Evolutionary conservation across 208 protist species (phyloP).

Genomic region (Angomonas desouzai): DNA sequence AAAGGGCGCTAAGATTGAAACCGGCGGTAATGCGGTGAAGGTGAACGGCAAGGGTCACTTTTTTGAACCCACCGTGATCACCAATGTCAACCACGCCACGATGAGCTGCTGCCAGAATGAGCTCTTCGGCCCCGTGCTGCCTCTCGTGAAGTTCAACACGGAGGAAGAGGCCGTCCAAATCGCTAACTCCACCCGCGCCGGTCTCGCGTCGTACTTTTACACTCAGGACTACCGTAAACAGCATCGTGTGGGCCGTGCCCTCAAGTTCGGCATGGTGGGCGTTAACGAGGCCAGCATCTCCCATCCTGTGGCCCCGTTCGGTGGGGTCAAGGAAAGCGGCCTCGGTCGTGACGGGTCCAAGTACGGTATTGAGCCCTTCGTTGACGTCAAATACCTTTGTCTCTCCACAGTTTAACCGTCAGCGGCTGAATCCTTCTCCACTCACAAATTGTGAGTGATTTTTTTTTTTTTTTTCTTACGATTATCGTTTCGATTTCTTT

Average conservation of each 20-base stretch:
- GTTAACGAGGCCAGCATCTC: conserved; percentile 73
- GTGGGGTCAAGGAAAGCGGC: conserved; percentile 88
- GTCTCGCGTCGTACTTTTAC: conserved; percentile 79
- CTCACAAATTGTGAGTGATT: background rate
- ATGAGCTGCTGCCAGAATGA: conserved; percentile 28
- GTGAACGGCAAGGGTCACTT: conserved; percentile 54
- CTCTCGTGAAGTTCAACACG: conserved; percentile 60
- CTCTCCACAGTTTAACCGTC: conserved; percentile 43
- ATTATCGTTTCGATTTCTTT: background rate
- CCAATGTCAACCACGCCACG: conserved; percentile 34
- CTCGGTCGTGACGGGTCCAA: conserved; percentile 86
- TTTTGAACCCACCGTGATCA: conserved; percentile 84
- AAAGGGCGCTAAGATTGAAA: conserved; percentile 63
- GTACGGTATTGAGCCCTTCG: conserved; percentile 86
- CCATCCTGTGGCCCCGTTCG: conserved; percentile 71
- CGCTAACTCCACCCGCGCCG: conserved; percentile 75
- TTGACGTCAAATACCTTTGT: conserved; percentile 81
- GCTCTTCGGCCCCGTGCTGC: conserved; percentile 89
- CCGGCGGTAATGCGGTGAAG: conserved; percentile 41
- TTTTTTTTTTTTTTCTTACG: conserved; percentile 4
- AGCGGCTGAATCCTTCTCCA: background rate
- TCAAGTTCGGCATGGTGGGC: conserved; percentile 85
- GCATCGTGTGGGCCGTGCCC: conserved; percentile 41
- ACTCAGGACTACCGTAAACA: conserved; percentile 71
- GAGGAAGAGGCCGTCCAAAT: conserved; percentile 67